Conservation (phyloP, 1,139 yeast genomes). For the Candida glucosophila region DNA sequence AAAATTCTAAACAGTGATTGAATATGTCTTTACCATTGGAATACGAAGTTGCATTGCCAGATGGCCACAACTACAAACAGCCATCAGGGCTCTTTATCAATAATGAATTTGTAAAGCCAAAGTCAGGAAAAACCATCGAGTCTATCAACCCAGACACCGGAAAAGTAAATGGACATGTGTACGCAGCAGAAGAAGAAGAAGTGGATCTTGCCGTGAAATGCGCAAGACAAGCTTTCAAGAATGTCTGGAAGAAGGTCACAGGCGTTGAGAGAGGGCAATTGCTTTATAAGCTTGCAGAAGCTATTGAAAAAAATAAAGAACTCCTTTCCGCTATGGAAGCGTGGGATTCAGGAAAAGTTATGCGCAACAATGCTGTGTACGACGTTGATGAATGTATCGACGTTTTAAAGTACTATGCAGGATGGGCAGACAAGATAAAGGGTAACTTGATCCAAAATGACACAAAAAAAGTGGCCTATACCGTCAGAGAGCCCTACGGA, state of each 20-base stretch:
- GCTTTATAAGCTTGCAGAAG: slow-evolving; percentile 52
- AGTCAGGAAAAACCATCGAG: slow-evolving; percentile 52
- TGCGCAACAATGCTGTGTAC: slow-evolving; percentile 37
- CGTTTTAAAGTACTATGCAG: slow-evolving; percentile 65
- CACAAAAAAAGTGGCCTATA: slow-evolving; percentile 62
- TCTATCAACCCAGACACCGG: slow-evolving; percentile 66
- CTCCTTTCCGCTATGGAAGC: slow-evolving; percentile 62
- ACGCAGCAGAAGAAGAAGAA: slow-evolving; percentile 59
- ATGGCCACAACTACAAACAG: slow-evolving; percentile 45
- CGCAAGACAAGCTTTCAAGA: slow-evolving; percentile 61
- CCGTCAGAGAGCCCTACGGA: slow-evolving; percentile 75
- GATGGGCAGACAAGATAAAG: slow-evolving; percentile 74
- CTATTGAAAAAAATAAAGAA: slow-evolving; percentile 49
- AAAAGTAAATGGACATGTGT: slow-evolving; percentile 54
- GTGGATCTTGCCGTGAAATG: slow-evolving; percentile 71
- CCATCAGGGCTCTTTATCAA: slow-evolving; percentile 81
- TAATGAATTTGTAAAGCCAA: slow-evolving; percentile 63
- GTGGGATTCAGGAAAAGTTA: slow-evolving; percentile 74
- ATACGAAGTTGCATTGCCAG: slow-evolving; percentile 44
- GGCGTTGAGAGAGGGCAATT: slow-evolving; percentile 48
- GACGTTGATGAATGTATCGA: slow-evolving; percentile 55
- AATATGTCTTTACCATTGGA: slow-evolving; percentile 28
- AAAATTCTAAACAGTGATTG: not conserved
- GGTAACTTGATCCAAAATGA: slow-evolving; percentile 66
- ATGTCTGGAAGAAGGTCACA: slow-evolving; percentile 37